Evolutionary conservation across 1,139 yeast genomes (phyloP), one percentile per base, ranked within the genome.

Genomic region (Geotrichum restrictum): DNA sequence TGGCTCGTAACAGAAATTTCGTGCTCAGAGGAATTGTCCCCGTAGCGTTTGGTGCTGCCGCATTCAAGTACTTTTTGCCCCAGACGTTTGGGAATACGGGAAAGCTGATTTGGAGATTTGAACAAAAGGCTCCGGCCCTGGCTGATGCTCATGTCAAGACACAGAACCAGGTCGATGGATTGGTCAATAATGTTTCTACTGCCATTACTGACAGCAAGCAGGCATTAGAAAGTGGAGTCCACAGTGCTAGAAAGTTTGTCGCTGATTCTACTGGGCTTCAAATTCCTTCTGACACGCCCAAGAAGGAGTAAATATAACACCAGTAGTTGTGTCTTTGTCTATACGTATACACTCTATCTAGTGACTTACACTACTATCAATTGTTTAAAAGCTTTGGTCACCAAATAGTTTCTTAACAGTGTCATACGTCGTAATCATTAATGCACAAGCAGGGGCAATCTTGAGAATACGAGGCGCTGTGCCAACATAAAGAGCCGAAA

Each of bases 371-470:
- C 3, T 3, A 34, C 39, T n/a, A 11, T 11, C n/a, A 11, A n/a
- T 3, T 3, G 39, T n/a, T 18, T 7, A 37, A 24, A 21, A 21
- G 27, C n/a, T 18, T 18, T 24, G 7, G 5, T 5, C 7, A 8
- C 16, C 31, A 51, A 66, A 66, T 80, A 85, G 71, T 62, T 78
- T 80, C 69, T 93, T 93, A 32, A 95, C 88, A 49, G 89, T 74
- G 67, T 93, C 98, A 67, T 93, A 93, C 40, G 95, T 85, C 2
- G 97, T 88, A 48, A 93, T 91, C 98, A 93, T 93, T 36, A 93
- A 91, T 1, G 98, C 98, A 76, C 98, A 93, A 13, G 97, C 85
- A 3, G 98, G 98, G 0, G 97, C 96, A 40, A 93, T 86, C 65
- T 91, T 93, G 68, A 91, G 72, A 11, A 93, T 79, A 59, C 98